phyloP scores from a whole-genome alignment of 2,329 filamentous ascomycete genomes.

The Curvularia spicifera region DNA sequence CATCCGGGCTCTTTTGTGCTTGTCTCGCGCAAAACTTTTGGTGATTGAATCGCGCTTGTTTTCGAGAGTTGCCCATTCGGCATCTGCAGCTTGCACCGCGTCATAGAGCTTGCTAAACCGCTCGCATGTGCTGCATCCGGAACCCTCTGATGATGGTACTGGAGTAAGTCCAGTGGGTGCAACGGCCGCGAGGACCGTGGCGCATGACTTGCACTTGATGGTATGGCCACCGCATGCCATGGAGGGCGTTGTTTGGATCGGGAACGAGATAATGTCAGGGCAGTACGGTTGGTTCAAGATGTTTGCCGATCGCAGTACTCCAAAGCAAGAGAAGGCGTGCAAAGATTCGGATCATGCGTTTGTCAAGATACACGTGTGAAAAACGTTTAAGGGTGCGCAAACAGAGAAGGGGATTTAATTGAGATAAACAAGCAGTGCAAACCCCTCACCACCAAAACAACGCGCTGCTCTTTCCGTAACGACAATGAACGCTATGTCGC shows the following conservation, averaged over 20 bases:
- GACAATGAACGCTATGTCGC: not conserved
- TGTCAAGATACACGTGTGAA: not conserved
- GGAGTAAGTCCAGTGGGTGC: slow-evolving; percentile 20
- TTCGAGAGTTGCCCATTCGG: slow-evolving; percentile 18
- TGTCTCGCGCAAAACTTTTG: slow-evolving; percentile 22
- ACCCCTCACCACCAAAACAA: slow-evolving; percentile 3
- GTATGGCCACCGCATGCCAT: slow-evolving; percentile 8
- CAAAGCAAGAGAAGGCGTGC: not conserved
- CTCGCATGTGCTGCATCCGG: slow-evolving; percentile 28
- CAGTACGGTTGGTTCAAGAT: not conserved
- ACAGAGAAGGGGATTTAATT: slow-evolving; percentile 1
- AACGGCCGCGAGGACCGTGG: slow-evolving; percentile 17
- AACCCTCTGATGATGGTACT: slow-evolving; percentile 1
- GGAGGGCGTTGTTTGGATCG: not conserved
- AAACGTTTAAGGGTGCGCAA: slow-evolving; percentile 2
- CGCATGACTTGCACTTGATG: slow-evolving; percentile 17
- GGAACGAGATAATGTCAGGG: not conserved
- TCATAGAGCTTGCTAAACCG: slow-evolving; percentile 24
- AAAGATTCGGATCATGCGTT: not conserved
- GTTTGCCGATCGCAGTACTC: not conserved
- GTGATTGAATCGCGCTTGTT: slow-evolving; percentile 23
- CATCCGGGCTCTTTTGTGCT: slow-evolving; percentile 23
- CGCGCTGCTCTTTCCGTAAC: slow-evolving; percentile 2
- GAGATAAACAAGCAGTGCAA: slow-evolving; percentile 11
- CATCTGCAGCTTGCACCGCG: slow-evolving; percentile 22